Conservation (phyloP, 495 filamentous ascomycete genomes). For the Penicillium turbatum region DNA sequence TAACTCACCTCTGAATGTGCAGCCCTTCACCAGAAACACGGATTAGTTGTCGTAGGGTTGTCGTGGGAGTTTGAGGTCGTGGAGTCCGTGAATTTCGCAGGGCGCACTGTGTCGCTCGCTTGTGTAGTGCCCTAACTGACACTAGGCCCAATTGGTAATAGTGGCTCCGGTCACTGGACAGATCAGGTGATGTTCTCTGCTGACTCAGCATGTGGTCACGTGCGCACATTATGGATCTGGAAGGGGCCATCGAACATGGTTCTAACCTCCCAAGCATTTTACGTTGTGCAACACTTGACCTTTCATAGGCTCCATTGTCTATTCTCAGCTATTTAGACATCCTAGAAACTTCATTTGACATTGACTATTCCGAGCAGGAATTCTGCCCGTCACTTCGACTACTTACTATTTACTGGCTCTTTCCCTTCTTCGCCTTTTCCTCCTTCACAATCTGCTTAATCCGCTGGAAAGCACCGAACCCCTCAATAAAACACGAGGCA, state of each 20-base stretch:
- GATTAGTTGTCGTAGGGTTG: constrained; percentile 43
- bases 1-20: constrained; percentile 47
- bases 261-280: neutral
- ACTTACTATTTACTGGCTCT: constrained; percentile 14
- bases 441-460: constrained; percentile 53
- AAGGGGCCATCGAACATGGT: neutral
- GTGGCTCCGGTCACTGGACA: constrained; percentile 13
- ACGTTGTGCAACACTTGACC: neutral
- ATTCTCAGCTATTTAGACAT: neutral
- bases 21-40: constrained; percentile 50
- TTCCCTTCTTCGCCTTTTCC: constrained; percentile 44
- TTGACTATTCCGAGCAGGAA: neutral
- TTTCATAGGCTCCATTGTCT: neutral
- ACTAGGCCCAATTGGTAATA: constrained; percentile 25
- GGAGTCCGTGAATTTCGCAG: constrained; percentile 46
- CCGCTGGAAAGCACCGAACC: constrained; percentile 48
- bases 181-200: constrained; percentile 13
- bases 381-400: neutral
- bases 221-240: neutral
- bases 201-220: constrained; percentile 18
- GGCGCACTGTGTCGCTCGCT: constrained; percentile 43
- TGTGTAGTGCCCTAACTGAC: constrained; percentile 41
- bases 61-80: constrained; percentile 41
- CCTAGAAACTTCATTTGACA: neutral
- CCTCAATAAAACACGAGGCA: constrained; percentile 55